Base-by-base conservation (phyloP, 1,139 yeast genomes). In the Yamadazyma siamensis region DNA sequence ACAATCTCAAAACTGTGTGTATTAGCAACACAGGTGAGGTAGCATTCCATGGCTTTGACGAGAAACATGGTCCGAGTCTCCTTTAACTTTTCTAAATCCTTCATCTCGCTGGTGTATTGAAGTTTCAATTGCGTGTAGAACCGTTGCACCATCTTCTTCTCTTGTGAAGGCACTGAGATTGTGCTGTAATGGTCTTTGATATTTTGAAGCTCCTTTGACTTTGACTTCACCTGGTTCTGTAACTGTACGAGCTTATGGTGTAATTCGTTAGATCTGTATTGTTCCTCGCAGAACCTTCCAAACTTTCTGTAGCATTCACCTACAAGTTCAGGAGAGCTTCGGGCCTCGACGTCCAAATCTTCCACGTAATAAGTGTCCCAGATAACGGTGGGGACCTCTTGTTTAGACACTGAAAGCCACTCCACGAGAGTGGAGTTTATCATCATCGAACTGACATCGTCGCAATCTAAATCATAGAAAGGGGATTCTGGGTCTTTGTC, bases 241-340 rank as follows among this genome's bases (percentile, higher is more conserved):
- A 69, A 52, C 25, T 63, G 71, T 4, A 47, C 50, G 7, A 81
- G 60, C 16, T 74, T 74, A 9, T 67, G 73, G 22, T 55, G 60
- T 11, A 71, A 49, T 2, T 59, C 56, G 3, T 65, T 51, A 3
- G 75, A 68, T 38, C 71, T 69, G 26, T 74, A 61, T 45, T 85
- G 94, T 6, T 61, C 59, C 44, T 84, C 86, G 50, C 96, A 86
- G 49, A 89, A 89, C 20, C 68, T 64, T 0, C 89, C 97, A 44
- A 84, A 71, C 3, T 29, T 35, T 9, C 23, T 18, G 15, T 25
- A 23, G 3, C 29, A 21, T 16, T 24, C 20, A 30, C 29, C 32
- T 13, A 31, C 26, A 21, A 27, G 32, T 18, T 16, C 13, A 9
- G 27, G 36, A 14, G 31, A 31, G 21, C 26, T 32, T 12, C 12